These are phyloP conservation scores for Backusella westeae DNA, from an alignment of 192 early-diverging fungal genomes.

Conservation along the genomic window DNA sequence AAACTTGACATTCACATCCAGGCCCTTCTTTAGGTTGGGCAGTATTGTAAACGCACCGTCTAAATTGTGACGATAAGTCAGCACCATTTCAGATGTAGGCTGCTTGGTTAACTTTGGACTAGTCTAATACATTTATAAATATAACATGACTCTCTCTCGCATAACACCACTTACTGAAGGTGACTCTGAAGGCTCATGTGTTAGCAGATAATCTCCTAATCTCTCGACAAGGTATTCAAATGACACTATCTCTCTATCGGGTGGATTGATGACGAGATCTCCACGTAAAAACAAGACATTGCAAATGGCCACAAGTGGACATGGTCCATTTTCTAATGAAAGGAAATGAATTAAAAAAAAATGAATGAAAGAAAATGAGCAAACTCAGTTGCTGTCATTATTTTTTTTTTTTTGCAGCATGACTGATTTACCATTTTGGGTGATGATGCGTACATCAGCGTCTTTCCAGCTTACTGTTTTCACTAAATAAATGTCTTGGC, in stretches of 20 bases:
- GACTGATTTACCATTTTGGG: conserved; percentile 69
- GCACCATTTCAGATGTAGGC: conserved; percentile 27
- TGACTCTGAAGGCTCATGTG: conserved; percentile 28
- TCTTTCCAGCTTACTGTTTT: conserved; percentile 70
- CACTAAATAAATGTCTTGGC: conserved; percentile 59
- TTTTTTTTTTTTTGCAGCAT: background rate
- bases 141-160: background rate
- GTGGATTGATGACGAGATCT: conserved; percentile 56
- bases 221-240: conserved; percentile 69
- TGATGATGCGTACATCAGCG: conserved; percentile 69
- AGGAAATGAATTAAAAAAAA: background rate
- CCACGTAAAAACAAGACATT: conserved; percentile 81
- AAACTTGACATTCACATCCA: conserved; percentile 89
- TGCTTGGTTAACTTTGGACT: conserved; percentile 16
- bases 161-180: background rate
- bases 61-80: conserved; percentile 50
- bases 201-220: conserved; percentile 75
- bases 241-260: conserved; percentile 51
- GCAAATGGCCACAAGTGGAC: conserved; percentile 81
- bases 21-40: conserved; percentile 56
- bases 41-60: conserved; percentile 56
- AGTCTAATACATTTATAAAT: background rate
- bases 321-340: conserved; percentile 80
- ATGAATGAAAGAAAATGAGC: background rate
- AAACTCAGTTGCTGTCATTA: background rate